Evolutionary conservation across 1,139 yeast genomes (phyloP), one percentile per base, ranked within the genome.

Genomic region (Suhomyces panamericanus): DNA sequence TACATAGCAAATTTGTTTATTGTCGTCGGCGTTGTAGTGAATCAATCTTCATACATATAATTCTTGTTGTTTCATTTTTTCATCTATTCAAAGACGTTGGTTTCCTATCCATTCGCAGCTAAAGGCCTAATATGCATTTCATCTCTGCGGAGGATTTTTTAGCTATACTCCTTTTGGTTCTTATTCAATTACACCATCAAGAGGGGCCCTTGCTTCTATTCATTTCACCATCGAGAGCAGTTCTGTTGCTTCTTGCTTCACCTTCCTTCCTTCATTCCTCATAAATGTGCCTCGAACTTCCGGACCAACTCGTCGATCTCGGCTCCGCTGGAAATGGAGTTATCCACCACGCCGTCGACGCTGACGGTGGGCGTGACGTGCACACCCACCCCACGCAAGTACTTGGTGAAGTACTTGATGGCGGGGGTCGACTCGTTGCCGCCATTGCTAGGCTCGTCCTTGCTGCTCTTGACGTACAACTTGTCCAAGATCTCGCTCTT

Each of bases 321-420:
- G 14, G 62, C 49, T 6, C 77, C 75, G 49, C 77, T 70, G 37
- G 75, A 71, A 32, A 74, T 58, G 6, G 63, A 46, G 43, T 62
- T 64, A 46, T 64, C 66, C 16, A 64, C 72, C 41, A 86, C 77
- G 1, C 96, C 96, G 59, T 88, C 79, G 41, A 89, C 67, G 28
- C 79, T 67, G 13, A 87, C 85, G 2, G 95, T 83, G n/a, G 97
- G 97, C 2, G 95, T 86, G 24, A 86, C 83, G 60, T 89, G 96
- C 35, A 87, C 80, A 31, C 95, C 89, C 35, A 83, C 81, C 48
- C 87, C 88, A 59, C 96, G 78, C 43, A 83, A 82, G 58, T 80
- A 80, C 58, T 81, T 77, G 28, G 90, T 78, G 59, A 87, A 87
- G 57, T 84, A 85, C 66, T 87, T 89, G 50, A 86, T 59, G 57